These are phyloP conservation scores for Pontederia crassipes DNA, from an alignment of 176 grass and related monocot species.

Conservation along the genomic window DNA sequence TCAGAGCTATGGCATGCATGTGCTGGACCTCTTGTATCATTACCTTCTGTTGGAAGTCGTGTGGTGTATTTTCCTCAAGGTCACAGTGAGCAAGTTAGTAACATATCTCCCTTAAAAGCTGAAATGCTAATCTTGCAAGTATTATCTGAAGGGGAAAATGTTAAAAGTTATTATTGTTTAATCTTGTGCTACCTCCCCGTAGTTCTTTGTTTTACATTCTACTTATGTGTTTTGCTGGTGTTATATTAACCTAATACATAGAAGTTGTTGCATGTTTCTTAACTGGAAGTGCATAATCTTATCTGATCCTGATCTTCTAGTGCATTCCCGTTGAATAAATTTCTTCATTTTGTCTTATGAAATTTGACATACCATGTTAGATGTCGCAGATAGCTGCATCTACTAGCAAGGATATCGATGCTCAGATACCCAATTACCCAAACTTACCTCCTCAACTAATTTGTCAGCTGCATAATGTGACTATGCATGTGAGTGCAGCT, in stretches of 20 bases:
- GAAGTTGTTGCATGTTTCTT: too few relatives aligned
- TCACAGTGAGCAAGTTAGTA: conserved; percentile 82
- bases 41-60: conserved; percentile 71
- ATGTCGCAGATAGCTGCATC: conserved; percentile 77
- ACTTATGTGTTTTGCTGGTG: too few relatives aligned
- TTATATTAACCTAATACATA: too few relatives aligned
- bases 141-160: too few relatives aligned
- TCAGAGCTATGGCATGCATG: conserved; percentile 99
- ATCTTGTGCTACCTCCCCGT: too few relatives aligned
- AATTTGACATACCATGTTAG: background rate
- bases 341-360: background rate
- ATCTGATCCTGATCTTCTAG: background rate
- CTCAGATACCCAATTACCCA: conserved; percentile 90
- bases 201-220: too few relatives aligned
- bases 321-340: background rate
- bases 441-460: conserved; percentile 87
- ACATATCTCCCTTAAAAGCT: background rate
- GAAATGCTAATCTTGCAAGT: too few relatives aligned
- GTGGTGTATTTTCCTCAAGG: conserved; percentile 97
- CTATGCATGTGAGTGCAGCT: conserved; percentile 79
- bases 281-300: background rate
- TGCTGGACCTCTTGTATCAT: conserved; percentile 88
- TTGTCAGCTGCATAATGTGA: conserved; percentile 98
- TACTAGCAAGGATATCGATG: conserved; percentile 88
- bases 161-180: too few relatives aligned